A percentile compares a stretch with the other conserved stretches of the same genome.
Conservation (phyloP, 257 asterid species). For the Solanum chaucha region DNA sequence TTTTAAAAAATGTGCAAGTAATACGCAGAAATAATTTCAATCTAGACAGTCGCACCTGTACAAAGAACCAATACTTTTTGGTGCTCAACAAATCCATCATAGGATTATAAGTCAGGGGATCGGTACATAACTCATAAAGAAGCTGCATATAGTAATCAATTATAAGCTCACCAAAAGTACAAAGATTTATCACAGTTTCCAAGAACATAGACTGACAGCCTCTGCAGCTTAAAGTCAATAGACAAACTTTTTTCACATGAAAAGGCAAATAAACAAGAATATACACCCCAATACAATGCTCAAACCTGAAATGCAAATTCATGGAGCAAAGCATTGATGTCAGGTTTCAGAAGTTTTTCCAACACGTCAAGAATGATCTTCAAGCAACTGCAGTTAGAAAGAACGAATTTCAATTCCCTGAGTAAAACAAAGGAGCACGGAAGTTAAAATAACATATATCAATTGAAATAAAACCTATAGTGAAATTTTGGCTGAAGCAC, state of each 20-base stretch:
- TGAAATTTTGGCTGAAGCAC: slow-evolving; percentile 86
- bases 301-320: slow-evolving; percentile 94
- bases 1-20: neutral
- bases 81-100: slow-evolving; percentile 67
- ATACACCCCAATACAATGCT: neutral
- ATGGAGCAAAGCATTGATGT: slow-evolving; percentile 74
- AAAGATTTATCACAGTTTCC: neutral
- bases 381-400: slow-evolving; percentile 57
- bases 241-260: neutral
- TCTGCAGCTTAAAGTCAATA: neutral
- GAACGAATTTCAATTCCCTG: slow-evolving; percentile 9
- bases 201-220: neutral
- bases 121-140: slow-evolving; percentile 71
- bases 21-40: neutral
- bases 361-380: slow-evolving; percentile 85
- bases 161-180: slow-evolving; percentile 12
- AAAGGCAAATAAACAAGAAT: neutral
- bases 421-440: neutral
- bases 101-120: slow-evolving; percentile 80
- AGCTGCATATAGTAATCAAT: slow-evolving; percentile 45
- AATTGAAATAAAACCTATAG: slow-evolving; percentile 50
- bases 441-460: neutral
- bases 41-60: slow-evolving; percentile 39
- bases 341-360: slow-evolving; percentile 78
- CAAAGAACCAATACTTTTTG: slow-evolving; percentile 76